These are phyloP conservation scores for Cryptococcus wingfieldii DNA, from an alignment of 1,284 basidiomycete species.

Conservation along the genomic window DNA sequence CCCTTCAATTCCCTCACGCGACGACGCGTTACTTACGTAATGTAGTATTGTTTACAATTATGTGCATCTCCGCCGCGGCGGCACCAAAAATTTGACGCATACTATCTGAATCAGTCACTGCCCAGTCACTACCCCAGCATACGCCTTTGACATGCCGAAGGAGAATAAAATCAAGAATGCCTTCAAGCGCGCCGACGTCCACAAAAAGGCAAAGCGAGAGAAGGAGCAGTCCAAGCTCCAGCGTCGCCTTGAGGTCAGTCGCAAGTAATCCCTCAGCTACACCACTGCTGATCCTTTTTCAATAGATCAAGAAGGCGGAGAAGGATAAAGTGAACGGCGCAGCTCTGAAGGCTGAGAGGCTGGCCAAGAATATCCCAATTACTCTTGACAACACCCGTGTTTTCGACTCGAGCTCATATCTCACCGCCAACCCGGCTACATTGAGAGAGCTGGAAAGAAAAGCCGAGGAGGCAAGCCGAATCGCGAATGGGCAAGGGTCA, in stretches of 20 bases:
- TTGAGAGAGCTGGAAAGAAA: constrained; percentile 35
- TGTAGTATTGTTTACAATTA: too few species aligned
- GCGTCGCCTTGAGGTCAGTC: constrained; percentile 65
- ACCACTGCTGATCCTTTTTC: not conserved
- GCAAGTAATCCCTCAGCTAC: not conserved
- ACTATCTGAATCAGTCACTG: not conserved
- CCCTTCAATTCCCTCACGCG: too few species aligned
- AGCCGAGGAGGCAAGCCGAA: constrained; percentile 35
- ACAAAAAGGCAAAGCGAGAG: constrained; percentile 69
- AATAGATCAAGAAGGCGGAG: constrained; percentile 42
- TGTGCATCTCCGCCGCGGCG: too few species aligned
- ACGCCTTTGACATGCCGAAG: constrained; percentile 29
- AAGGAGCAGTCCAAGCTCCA: constrained; percentile 78
- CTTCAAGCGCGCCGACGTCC: constrained; percentile 71
- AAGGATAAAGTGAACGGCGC: constrained; percentile 33
- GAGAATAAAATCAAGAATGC: constrained; percentile 69
- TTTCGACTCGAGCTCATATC: constrained; percentile 72
- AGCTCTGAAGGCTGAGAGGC: constrained; percentile 61
- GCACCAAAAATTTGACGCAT: not conserved
- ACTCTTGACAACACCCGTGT: constrained; percentile 93
- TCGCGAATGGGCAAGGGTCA: constrained; percentile 27
- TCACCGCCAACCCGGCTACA: constrained; percentile 63
- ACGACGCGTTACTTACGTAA: not conserved
- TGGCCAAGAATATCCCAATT: constrained; percentile 76
- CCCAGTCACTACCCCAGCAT: too few species aligned